phyloP scores from a whole-genome alignment of 1,139 yeast species.

The Suhomyces panamericanus region DNA sequence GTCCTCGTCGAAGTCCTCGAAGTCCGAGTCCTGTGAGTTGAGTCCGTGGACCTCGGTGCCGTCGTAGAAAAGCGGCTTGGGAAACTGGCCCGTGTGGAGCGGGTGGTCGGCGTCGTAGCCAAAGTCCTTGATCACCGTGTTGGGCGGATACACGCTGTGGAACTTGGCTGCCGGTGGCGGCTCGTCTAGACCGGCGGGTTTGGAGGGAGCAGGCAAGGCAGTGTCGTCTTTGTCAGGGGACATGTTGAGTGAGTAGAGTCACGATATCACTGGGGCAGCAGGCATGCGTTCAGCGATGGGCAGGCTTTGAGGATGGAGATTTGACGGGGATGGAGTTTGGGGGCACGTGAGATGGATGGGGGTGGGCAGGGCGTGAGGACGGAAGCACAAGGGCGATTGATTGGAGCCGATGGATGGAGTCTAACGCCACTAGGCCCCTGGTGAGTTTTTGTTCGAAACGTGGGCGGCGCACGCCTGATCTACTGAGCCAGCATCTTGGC shows the following conservation, averaged over 20 bases:
- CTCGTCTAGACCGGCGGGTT: constrained; percentile 1
- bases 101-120: constrained; percentile 73
- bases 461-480: constrained; percentile 5
- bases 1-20: constrained; percentile 15
- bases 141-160: constrained; percentile 21
- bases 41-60: constrained; percentile 16
- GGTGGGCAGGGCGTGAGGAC: too few relatives aligned
- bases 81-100: constrained; percentile 55
- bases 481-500: constrained; percentile 2
- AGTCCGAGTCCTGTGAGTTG: constrained; percentile 20
- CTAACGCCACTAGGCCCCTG: constrained; percentile 5
- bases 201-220: neutral
- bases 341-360: neutral
- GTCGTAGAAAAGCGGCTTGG: constrained; percentile 18
- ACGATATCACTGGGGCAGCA: neutral
- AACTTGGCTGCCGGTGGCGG: constrained; percentile 6
- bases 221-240: constrained; percentile 3
- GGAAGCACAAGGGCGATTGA: neutral
- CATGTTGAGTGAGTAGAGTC: constrained; percentile 6
- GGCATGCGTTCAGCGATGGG: constrained; percentile 3
- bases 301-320: neutral
- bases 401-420: neutral
- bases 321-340: neutral
- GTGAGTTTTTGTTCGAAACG: constrained; percentile 4
- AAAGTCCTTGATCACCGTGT: constrained; percentile 65